Conservation (phyloP, 495 filamentous ascomycete species). For the Clohesyomyces aquaticus region DNA sequence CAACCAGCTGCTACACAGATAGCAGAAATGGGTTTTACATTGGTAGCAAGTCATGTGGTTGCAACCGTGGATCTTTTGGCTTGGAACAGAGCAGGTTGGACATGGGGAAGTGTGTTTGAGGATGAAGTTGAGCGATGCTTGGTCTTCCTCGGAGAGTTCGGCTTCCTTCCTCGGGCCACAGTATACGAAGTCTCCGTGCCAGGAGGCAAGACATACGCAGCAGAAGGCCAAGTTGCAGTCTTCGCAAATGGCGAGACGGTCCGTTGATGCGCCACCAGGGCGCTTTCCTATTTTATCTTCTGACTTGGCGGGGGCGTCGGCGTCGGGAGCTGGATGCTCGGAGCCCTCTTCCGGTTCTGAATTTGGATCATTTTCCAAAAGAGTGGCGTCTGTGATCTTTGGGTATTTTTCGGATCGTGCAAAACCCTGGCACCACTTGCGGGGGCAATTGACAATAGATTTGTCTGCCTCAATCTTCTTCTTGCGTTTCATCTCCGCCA, state of each 20-base stretch:
- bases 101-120: constrained; percentile 79
- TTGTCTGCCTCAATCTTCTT: constrained; percentile 87
- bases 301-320: constrained; percentile 36
- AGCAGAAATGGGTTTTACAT: constrained; percentile 92
- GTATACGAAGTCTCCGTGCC: constrained; percentile 83
- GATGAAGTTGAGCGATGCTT: constrained; percentile 81
- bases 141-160: constrained; percentile 79
- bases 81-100: constrained; percentile 84
- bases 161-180: constrained; percentile 62
- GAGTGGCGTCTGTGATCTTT: constrained; percentile 60
- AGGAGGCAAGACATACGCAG: constrained; percentile 69
- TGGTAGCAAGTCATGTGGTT: constrained; percentile 97
- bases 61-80: constrained; percentile 90
- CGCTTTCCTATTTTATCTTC: background rate
- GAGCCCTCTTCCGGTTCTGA: constrained; percentile 39
- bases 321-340: background rate
- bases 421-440: constrained; percentile 92
- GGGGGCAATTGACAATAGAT: constrained; percentile 90
- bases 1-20: constrained; percentile 90
- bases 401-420: constrained; percentile 78
- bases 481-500: constrained; percentile 87
- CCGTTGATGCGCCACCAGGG: constrained; percentile 31
- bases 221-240: constrained; percentile 94
- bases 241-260: constrained; percentile 80
- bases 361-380: constrained; percentile 54